Percentiles rank a stretch among this genome's conserved stretches.
Conservation (phyloP, 2,329 filamentous ascomycete genomes). For the Fusarium staphyleae region DNA sequence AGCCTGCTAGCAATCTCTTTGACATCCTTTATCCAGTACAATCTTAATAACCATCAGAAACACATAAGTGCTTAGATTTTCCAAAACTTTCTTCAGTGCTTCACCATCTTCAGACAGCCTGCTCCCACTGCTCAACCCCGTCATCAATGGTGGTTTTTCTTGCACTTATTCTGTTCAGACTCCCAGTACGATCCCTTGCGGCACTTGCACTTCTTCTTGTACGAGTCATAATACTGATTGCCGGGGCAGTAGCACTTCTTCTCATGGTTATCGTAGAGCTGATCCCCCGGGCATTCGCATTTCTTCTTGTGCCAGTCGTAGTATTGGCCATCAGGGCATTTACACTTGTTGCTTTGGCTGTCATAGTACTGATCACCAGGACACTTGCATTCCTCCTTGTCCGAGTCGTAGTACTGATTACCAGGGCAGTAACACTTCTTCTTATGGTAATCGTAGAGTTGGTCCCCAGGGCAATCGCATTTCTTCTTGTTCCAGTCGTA, state of each 20-base stretch:
- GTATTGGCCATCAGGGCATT: neutral
- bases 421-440: neutral
- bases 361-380: neutral
- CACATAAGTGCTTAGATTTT: neutral
- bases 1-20: neutral
- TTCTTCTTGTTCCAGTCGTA: neutral
- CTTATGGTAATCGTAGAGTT: neutral
- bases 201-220: neutral
- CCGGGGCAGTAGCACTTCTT: neutral
- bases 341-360: neutral
- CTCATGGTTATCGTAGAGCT: neutral
- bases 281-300: neutral
- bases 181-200: neutral
- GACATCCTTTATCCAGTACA: neutral
- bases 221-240: neutral
- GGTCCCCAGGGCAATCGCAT: neutral
- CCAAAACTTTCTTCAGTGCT: too few species aligned
- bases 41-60: neutral
- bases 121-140: too few species aligned
- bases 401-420: neutral
- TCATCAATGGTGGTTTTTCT: neutral
- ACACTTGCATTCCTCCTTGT: neutral
- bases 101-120: too few species aligned
- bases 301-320: neutral
- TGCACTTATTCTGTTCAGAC: neutral